Evolutionary conservation across 352 stramenopile genomes (phyloP), one percentile per base, ranked within the genome.

Genomic region (Pythium volutum): DNA sequence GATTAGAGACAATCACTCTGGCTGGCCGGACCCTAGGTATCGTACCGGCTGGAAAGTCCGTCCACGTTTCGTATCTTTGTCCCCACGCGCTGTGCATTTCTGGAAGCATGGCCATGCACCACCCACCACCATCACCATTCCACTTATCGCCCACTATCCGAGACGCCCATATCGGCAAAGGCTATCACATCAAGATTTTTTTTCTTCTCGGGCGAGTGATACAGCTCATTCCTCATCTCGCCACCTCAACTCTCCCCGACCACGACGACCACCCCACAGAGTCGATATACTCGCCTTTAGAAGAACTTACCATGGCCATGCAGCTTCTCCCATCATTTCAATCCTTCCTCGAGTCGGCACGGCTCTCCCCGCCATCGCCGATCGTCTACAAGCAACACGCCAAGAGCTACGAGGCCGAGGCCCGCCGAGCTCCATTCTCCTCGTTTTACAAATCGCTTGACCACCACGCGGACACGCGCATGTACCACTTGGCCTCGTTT

Each of bases 291-390:
- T 11, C 31, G 10, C 11, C 36, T 43, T 9, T 43, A 16, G 33
- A 38, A 27, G 23, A 7, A 27, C 45, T 23, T 23, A n/a, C 33
- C 59, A 75, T 81, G 73, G 60, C 70, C 59, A 71, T 81, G 71
- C 79, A 71, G 20, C 52, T 81, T 25, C 62, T 87, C 33, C 77
- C 77, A 25, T 83, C 71, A 56, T 87, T 87, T 66, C 73, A 87
- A 59, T 70, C 69, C 22, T 87, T 87, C 66, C 55, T 87, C 34
- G 66, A 75, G 57, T 79, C 67, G 46, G 69, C 77, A 22, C 62
- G 63, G 27, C 67, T 67, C 31, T 29, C 51, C 41, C 29, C 71
- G 57, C 64, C 73, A 33, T 51, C 73, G 55, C 48, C 56, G 9
- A 46, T 67, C 9, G 16, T 31, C 36, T 38, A 39, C 16, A 27